Percentiles rank a stretch among this genome's conserved stretches.
phyloP scores from a whole-genome alignment of 202 grass and related monocot genomes.

The Zoysia matrella region DNA sequence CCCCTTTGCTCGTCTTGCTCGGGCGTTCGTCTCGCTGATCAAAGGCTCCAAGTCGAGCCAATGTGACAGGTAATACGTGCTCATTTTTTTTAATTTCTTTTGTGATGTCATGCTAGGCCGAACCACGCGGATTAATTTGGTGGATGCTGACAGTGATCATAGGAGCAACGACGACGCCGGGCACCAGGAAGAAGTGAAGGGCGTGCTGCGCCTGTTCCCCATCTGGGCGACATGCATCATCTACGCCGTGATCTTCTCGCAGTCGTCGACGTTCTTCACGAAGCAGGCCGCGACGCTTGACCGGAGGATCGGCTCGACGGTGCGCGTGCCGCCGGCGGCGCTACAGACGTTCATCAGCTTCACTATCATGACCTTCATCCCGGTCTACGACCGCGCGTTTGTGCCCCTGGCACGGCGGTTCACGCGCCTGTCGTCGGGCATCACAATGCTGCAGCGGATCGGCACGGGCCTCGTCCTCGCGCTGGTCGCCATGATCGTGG shows the following conservation, averaged over 20 bases:
- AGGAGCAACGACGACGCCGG: neutral
- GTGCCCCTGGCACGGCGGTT: slow-evolving; percentile 51
- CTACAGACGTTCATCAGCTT: slow-evolving; percentile 53
- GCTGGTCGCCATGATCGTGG: slow-evolving; percentile 44
- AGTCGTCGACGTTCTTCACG: slow-evolving; percentile 64
- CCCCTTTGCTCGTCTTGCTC: slow-evolving; percentile 59
- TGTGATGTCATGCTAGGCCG: neutral
- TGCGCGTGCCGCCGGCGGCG: slow-evolving; percentile 62
- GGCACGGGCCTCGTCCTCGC: slow-evolving; percentile 53
- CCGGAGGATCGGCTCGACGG: slow-evolving; percentile 40
- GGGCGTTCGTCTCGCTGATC: slow-evolving; percentile 43
- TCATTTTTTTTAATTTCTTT: neutral
- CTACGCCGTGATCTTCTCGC: slow-evolving; percentile 64
- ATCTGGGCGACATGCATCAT: slow-evolving; percentile 73
- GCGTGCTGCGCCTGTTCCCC: slow-evolving; percentile 59
- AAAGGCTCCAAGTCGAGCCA: slow-evolving; percentile 40
- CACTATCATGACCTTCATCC: slow-evolving; percentile 50
- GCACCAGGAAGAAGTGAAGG: slow-evolving; percentile 52
- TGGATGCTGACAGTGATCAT: neutral
- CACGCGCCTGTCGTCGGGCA: slow-evolving; percentile 45
- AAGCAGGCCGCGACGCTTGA: slow-evolving; percentile 74
- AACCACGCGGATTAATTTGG: neutral
- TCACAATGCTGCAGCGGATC: slow-evolving; percentile 76
- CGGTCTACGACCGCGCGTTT: slow-evolving; percentile 53
- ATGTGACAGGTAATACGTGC: slow-evolving; percentile 8